Conservation (phyloP, 1,284 basidiomycete genomes). For the Puccinia coronata region DNA sequence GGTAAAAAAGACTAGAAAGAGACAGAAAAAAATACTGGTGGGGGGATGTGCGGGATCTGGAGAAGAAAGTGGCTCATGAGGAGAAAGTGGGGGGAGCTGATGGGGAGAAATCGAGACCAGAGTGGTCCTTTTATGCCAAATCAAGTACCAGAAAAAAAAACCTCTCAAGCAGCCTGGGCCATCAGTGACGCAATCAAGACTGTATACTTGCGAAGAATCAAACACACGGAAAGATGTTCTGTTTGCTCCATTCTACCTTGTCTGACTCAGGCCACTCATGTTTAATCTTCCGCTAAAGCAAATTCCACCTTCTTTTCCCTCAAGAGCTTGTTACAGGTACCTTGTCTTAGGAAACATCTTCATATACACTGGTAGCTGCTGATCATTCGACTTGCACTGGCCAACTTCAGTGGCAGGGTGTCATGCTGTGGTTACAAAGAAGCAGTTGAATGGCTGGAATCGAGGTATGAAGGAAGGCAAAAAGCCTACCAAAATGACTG, state of each 20-base stretch:
- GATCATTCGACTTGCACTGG: not conserved
- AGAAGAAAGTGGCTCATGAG: not conserved
- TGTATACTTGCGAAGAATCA: not conserved
- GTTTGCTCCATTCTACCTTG: not conserved
- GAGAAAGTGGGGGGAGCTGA: not conserved
- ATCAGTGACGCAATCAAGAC: not conserved
- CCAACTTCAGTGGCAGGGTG: not conserved
- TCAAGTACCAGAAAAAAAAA: not conserved
- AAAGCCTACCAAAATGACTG: not conserved
- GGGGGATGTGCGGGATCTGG: not conserved
- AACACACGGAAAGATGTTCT: not conserved
- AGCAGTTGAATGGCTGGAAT: not conserved
- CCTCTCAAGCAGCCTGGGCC: too few species aligned
- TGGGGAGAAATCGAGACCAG: not conserved
- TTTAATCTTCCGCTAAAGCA: not conserved
- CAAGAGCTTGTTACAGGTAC: not conserved
- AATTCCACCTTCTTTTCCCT: not conserved
- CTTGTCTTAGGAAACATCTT: too few species aligned
- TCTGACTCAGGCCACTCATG: not conserved
- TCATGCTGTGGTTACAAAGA: not conserved
- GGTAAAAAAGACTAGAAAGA: too few species aligned
- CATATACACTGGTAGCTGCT: not conserved
- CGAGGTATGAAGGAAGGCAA: not conserved
- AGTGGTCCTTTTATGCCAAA: not conserved
- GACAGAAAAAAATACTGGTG: too few species aligned